Base-by-base conservation (phyloP, 2,329 filamentous ascomycete species). In the Thermomyces lanuginosus region DNA sequence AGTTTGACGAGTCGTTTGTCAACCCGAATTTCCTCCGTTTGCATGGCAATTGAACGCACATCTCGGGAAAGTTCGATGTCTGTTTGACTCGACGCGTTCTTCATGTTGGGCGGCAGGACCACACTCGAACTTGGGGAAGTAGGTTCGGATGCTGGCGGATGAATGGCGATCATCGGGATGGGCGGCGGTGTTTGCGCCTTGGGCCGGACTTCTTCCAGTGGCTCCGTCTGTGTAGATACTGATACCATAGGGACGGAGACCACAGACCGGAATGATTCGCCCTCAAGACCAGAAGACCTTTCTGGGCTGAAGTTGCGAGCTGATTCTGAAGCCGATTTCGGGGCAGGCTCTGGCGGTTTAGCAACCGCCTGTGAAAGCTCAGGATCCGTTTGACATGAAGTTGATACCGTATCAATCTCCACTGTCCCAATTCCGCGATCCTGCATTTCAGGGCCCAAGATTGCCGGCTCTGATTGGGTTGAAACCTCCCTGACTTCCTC, bases 21-120 rank as follows among this genome's bases (percentile, higher is more conserved):
- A 4, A 91, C 69, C 29, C 80, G 70, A 31, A 95, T 93, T 32
- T 81, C 79, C 40, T 95, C 84, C 0, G 89, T 98, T 58, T 98
- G 89, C 31, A 84, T 65, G 2, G 67, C 71, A 23, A 55, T 62
- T 30, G 64, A 74, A 21, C 56, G 58, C 38, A 61, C 60, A 10
- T 57, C 49, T 14, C 51, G 46, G 6, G 60, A 41, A 18, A 60
- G 43, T 7, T 63, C 50, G 25, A 72, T 58, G 19, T 64, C 64
- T 14, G 83, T 82, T 52, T 98, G 89, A 42, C 77, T 86, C 10
- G 72, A 74, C 36, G 77, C 72, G 51, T 82, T 82, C 49, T 83
- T 93, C 5, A 71, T 76, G 35, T 72, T 72, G 30, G 84, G 73
- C 28, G 83, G 83, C 16, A 92, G 73, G 29, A 92, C 68, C 4